Percentiles rank a stretch among this genome's conserved stretches.
Evolutionary conservation across 495 filamentous ascomycete genomes (phyloP).

Genomic region (Pyrenopolyporus hunteri): DNA sequence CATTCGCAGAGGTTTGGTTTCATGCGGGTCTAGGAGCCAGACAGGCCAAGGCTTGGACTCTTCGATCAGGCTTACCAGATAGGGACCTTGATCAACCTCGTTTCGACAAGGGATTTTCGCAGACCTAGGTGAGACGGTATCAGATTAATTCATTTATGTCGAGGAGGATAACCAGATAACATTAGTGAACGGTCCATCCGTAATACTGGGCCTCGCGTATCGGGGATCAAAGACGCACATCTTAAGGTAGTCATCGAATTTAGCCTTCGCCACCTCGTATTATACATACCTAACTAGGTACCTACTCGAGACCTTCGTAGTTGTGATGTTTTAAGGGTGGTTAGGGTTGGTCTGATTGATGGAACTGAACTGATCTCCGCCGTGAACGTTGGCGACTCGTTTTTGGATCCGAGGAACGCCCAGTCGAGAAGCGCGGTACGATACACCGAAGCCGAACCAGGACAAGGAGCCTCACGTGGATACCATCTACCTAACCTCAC

Average conservation of each 20-base stretch:
- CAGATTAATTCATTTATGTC: conserved; percentile 6
- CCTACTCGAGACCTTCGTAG: not conserved
- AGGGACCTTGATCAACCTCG: conserved; percentile 9
- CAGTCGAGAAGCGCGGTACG: conserved; percentile 6
- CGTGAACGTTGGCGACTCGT: not conserved
- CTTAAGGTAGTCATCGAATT: no score
- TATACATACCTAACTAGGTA: not conserved
- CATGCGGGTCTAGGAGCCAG: conserved; percentile 16
- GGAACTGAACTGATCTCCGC: conserved; percentile 17
- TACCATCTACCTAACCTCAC: not conserved
- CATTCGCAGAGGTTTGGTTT: conserved; percentile 14
- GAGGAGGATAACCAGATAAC: not conserved
- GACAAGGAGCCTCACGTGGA: conserved; percentile 21
- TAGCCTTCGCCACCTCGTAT: not conserved
- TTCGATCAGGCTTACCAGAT: conserved; percentile 23
- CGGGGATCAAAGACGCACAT: not conserved
- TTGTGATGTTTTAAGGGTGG: not conserved
- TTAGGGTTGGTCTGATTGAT: not conserved
- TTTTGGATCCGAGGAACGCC: not conserved
- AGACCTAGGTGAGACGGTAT: conserved; percentile 33
- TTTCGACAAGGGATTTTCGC: conserved; percentile 4
- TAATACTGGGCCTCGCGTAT: not conserved
- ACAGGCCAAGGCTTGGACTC: conserved; percentile 22
- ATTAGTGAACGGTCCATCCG: not conserved
- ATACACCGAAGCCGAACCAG: conserved; percentile 19